Evolutionary conservation across 192 early-diverging fungal genomes (phyloP).

Genomic region (Coemansia sp.): DNA sequence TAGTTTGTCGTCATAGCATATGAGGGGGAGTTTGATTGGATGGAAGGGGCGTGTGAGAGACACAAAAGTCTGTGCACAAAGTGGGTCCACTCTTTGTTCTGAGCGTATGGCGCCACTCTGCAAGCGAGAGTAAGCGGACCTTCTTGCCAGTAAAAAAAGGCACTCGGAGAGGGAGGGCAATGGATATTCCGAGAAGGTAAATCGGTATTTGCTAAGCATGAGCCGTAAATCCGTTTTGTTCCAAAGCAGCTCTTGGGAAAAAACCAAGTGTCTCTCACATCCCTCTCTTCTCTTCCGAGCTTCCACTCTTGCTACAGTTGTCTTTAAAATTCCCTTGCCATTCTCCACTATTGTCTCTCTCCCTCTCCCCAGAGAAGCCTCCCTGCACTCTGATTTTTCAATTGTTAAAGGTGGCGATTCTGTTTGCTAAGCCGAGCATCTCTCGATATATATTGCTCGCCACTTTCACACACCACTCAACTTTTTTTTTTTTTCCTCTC

Average conservation of each 20-base stretch:
- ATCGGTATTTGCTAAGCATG: not conserved
- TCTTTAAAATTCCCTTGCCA: not conserved
- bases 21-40: no score
- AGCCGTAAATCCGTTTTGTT: no score
- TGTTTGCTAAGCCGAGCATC: no score
- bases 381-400: slow-evolving; percentile 3
- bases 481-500: slow-evolving; percentile 1
- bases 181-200: not conserved
- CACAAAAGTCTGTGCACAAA: not conserved
- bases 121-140: not conserved
- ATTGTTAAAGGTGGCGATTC: not conserved
- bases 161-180: not conserved
- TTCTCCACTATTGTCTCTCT: slow-evolving; percentile 3
- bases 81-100: not conserved
- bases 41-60: no score
- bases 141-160: not conserved
- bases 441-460: no score
- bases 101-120: not conserved
- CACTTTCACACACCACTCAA: not conserved
- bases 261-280: not conserved
- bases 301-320: not conserved
- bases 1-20: not conserved
- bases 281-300: not conserved
- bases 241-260: not conserved
- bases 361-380: not conserved